phyloP scores from a whole-genome alignment of 176 grass and related monocot genomes.

The Zoysia pacifica region DNA sequence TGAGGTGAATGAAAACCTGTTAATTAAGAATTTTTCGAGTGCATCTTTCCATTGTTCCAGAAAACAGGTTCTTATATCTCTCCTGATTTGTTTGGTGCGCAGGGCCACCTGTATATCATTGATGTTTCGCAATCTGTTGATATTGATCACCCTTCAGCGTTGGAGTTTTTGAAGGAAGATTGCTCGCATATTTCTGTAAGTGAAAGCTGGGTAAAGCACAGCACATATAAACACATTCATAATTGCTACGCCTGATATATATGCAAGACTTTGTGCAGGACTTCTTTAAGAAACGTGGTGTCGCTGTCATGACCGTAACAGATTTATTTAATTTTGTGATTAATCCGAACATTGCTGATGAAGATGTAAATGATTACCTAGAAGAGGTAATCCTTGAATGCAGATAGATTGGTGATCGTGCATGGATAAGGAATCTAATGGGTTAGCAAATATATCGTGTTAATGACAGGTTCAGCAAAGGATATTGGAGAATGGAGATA shows the following conservation, averaged over 20 bases:
- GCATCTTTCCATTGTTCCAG: neutral
- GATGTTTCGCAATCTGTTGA: constrained; percentile 97
- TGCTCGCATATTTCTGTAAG: constrained; percentile 94
- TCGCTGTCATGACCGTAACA: constrained; percentile 75
- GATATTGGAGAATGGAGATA: constrained; percentile 64
- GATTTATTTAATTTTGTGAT: constrained; percentile 92
- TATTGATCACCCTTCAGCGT: constrained; percentile 81
- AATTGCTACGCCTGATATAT: neutral
- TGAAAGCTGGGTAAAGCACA: neutral
- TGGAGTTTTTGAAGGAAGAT: constrained; percentile 97
- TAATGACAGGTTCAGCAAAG: constrained; percentile 76
- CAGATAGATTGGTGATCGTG: constrained; percentile 15
- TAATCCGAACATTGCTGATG: constrained; percentile 73
- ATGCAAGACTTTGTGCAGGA: constrained; percentile 51
- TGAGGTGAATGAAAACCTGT: constrained; percentile 59
- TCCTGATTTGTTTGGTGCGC: constrained; percentile 13
- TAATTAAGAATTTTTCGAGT: neutral
- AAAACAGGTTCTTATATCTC: neutral
- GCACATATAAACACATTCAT: neutral
- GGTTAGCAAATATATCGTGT: constrained; percentile 27
- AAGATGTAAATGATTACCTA: constrained; percentile 82
- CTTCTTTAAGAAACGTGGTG: constrained; percentile 86
- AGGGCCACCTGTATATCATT: constrained; percentile 98
- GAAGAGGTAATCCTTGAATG: constrained; percentile 62
- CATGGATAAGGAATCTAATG: constrained; percentile 7